Percentiles rank a stretch among this genome's conserved stretches.
phyloP scores from a whole-genome alignment of 352 stramenopile genomes.

The Globisporangium lucens region DNA sequence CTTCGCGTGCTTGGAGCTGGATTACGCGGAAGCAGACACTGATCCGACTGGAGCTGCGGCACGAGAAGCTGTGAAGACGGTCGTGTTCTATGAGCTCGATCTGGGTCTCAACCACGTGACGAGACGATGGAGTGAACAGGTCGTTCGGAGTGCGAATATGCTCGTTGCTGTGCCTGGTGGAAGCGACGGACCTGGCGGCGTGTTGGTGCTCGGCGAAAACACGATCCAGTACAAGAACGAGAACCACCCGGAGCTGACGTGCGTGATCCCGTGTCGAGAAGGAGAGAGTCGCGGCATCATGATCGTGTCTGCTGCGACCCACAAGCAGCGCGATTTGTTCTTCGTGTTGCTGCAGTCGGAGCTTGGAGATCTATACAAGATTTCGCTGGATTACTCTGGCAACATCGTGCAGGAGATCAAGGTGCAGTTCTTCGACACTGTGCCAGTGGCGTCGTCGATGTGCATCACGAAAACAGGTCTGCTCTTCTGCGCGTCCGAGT shows the following conservation, averaged over 20 bases:
- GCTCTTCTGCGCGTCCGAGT: constrained; percentile 96
- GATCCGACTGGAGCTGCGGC: constrained; percentile 70
- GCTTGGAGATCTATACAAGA: constrained; percentile 98
- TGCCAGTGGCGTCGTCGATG: constrained; percentile 92
- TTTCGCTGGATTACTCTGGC: constrained; percentile 89
- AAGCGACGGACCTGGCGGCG: constrained; percentile 86
- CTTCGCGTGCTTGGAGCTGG: constrained; percentile 96
- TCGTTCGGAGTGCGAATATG: constrained; percentile 90
- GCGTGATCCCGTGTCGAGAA: constrained; percentile 71
- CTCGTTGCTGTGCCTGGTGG: constrained; percentile 89
- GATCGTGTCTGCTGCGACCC: constrained; percentile 91
- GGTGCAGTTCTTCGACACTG: constrained; percentile 96
- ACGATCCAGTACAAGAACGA: constrained; percentile 97
- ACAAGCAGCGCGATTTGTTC: constrained; percentile 95
- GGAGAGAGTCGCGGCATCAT: constrained; percentile 86
- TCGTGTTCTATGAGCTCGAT: constrained; percentile 99
- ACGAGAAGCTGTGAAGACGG: constrained; percentile 86
- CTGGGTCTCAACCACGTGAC: constrained; percentile 99
- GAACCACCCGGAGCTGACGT: constrained; percentile 76
- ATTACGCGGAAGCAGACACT: constrained; percentile 90
- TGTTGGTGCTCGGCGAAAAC: constrained; percentile 97
- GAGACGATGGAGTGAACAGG: constrained; percentile 91
- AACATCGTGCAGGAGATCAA: constrained; percentile 84
- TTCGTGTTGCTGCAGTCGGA: constrained; percentile 98
- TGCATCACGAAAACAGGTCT: constrained; percentile 98